Evolutionary conservation across 805 yeast species (phyloP).

Genomic region (Yarrowia divulgata): DNA sequence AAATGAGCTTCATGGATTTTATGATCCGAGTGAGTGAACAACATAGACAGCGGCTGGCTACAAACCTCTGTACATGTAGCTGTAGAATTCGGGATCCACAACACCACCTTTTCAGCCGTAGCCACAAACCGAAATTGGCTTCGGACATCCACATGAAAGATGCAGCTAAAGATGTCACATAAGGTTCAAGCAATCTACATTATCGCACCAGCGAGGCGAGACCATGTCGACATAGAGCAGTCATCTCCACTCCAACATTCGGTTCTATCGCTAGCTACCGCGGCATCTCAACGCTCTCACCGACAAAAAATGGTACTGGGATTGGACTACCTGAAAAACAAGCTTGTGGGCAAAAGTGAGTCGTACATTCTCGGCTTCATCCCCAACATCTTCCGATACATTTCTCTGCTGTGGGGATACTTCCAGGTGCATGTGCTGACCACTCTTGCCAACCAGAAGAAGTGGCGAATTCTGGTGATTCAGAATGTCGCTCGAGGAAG

Average conservation of each 20-base stretch:
- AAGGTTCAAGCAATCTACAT: conserved; percentile 24
- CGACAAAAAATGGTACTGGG: conserved; percentile 26
- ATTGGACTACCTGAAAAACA: conserved; percentile 28
- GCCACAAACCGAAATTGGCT: not conserved
- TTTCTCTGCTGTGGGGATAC: conserved; percentile 17
- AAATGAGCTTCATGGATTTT: too few relatives aligned
- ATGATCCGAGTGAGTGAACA: too few relatives aligned
- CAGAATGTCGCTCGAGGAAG: conserved; percentile 17
- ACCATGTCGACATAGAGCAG: not conserved
- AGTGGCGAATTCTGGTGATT: conserved; percentile 21
- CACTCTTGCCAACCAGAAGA: conserved; percentile 32
- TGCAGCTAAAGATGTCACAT: conserved; percentile 14
- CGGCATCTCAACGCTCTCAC: not conserved
- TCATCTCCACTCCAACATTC: not conserved
- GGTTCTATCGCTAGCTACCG: not conserved
- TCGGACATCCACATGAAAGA: not conserved
- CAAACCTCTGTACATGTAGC: too few relatives aligned
- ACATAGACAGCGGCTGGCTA: too few relatives aligned
- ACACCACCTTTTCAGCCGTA: too few relatives aligned
- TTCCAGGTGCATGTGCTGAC: conserved; percentile 37
- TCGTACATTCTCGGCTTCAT: conserved; percentile 28
- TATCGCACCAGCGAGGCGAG: not conserved
- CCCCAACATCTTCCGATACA: conserved; percentile 26
- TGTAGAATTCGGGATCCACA: too few relatives aligned
- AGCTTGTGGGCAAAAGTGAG: conserved; percentile 24